Base-by-base conservation (phyloP, 164 flowering plant species). In the Tinospora cordifolia region DNA sequence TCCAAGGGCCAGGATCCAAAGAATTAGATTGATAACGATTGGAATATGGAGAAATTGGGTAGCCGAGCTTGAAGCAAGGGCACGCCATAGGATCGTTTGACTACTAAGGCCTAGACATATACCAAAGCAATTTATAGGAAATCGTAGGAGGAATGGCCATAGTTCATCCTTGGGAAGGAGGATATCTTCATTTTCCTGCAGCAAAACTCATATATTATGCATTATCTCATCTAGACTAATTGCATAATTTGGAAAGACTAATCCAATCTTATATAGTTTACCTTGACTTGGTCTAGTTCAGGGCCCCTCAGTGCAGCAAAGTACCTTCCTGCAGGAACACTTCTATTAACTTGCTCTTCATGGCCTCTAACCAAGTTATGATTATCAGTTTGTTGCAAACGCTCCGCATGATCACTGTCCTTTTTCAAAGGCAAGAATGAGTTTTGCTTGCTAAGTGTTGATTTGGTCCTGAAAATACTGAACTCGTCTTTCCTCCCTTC, bases 121-220 rank as follows among this genome's bases (percentile, higher is more conserved):
- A 74, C 98, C 98, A 40, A 84, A 95, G 84, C 93, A 87, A 21
- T 86, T 85, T 22, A 95, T 87, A 0, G 99, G 98, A 79, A 92
- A 95, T 2, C 99, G 78, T n/a, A 92, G 94, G 49, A 95, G 93
- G 74, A 95, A 95, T 0, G 98, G 96, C 99, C 98, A 95, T 77
- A 41, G 76, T 78, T 92, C 89, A 54, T 91, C 93, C 71, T 84
- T 90, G 8, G 97, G 99, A 7, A 92, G 87, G 24, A 95, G 96
- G 71, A 92, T 92, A 77, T 92, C 94, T 76, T 92, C 98, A 12
- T 36, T 78, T 21, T 92, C 99, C 99, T 94, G 84, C 73, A 60
- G 17, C 30, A 19, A 12, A 73, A 63, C 21, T 65, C 30, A 9
- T n/a, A 11, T 30, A 30, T 30, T 4, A 30, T 30, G 36, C 36